Percentiles rank a stretch among this genome's conserved stretches.
These are phyloP conservation scores for Hygrophoropsis aurantiaca DNA, from an alignment of 768 basidiomycete species.

Conservation along the genomic window DNA sequence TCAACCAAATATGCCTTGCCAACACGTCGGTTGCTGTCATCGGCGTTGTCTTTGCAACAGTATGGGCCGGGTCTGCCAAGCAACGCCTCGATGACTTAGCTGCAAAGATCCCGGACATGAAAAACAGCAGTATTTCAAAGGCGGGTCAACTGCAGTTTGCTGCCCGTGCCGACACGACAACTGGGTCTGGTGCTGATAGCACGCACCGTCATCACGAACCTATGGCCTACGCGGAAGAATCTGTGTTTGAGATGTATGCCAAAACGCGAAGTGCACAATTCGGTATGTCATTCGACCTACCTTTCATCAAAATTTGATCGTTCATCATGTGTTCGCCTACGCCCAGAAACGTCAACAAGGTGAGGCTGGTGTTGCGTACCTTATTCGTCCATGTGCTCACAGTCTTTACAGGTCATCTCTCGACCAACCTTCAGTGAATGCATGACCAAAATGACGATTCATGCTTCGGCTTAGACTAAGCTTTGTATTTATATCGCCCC, in stretches of 20 bases:
- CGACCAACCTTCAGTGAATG: too few relatives aligned
- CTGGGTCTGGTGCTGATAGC: neutral
- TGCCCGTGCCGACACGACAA: neutral
- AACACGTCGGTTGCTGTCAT: slow-evolving; percentile 31
- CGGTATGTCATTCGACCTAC: neutral
- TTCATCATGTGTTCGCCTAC: too few relatives aligned
- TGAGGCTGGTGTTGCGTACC: too few relatives aligned
- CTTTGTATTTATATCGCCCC: too few relatives aligned
- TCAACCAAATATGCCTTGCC: slow-evolving; percentile 27
- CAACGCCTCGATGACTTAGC: neutral
- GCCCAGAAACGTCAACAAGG: too few relatives aligned
- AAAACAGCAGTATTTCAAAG: neutral
- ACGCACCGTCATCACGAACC: neutral
- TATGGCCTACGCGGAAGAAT: neutral
- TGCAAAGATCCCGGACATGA: neutral
- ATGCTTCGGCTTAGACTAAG: too few relatives aligned
- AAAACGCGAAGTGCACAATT: neutral
- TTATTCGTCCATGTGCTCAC: too few relatives aligned
- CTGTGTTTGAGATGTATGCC: neutral
- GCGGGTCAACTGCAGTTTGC: slow-evolving; percentile 5
- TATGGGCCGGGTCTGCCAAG: slow-evolving; percentile 22
- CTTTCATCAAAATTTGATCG: too few relatives aligned
- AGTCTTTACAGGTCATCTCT: too few relatives aligned
- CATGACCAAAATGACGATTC: too few relatives aligned
- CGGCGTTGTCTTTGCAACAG: slow-evolving; percentile 33